phyloP scores from a whole-genome alignment of 306 rosid genomes.

The Herpetospermum pedunculosum region DNA sequence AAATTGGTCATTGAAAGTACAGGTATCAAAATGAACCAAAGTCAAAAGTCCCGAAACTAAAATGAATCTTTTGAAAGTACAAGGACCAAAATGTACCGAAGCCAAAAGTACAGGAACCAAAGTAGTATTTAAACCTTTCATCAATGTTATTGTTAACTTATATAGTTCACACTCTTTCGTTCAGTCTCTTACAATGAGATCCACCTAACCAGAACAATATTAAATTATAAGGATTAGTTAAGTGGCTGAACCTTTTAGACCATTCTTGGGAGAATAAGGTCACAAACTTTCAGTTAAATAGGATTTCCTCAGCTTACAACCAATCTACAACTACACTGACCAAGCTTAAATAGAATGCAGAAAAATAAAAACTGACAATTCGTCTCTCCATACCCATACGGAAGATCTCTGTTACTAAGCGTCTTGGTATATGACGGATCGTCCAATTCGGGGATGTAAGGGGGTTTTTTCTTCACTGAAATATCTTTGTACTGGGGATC shows the following conservation, averaged over 20 bases:
- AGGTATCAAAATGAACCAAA: no score
- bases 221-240: background rate
- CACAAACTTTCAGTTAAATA: background rate
- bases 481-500: slow-evolving; percentile 76
- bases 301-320: background rate
- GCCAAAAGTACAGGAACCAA: no score
- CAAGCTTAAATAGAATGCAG: background rate
- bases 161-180: background rate
- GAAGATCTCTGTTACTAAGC: slow-evolving; percentile 66
- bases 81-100: no score
- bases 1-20: no score
- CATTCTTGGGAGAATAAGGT: background rate
- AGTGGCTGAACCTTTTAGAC: background rate
- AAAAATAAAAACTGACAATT: background rate
- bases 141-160: background rate
- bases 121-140: no score
- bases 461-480: slow-evolving; percentile 41
- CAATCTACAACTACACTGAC: background rate
- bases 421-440: slow-evolving; percentile 47
- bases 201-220: background rate
- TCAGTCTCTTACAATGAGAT: slow-evolving; percentile 1
- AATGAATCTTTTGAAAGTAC: no score
- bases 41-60: no score
- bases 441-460: slow-evolving; percentile 56
- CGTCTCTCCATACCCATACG: slow-evolving; percentile 47